Conservation (phyloP, 768 basidiomycete genomes). For the Fistulinella prunicolor region DNA sequence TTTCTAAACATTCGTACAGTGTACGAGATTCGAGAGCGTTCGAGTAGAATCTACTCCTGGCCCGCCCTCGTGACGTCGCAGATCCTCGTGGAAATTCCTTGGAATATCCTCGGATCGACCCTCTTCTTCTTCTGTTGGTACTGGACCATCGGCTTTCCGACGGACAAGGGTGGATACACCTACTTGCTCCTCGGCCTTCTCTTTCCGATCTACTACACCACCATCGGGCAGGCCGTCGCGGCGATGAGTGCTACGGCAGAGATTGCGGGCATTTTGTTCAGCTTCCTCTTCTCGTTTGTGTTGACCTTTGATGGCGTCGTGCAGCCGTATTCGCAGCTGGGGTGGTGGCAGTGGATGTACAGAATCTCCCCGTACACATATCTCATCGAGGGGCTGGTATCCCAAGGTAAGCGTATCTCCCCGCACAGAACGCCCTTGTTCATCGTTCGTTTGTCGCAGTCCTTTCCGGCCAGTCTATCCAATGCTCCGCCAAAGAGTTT, state of each 20-base stretch:
- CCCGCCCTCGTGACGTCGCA: slow-evolving; percentile 53
- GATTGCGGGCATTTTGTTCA: slow-evolving; percentile 57
- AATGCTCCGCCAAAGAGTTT: slow-evolving; percentile 62
- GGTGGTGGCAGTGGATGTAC: slow-evolving; percentile 77
- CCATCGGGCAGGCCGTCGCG: slow-evolving; percentile 58
- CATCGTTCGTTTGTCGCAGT: slow-evolving; percentile 23
- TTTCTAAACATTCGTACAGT: slow-evolving; percentile 58
- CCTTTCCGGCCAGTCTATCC: slow-evolving; percentile 46
- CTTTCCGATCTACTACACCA: slow-evolving; percentile 61
- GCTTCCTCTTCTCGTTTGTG: slow-evolving; percentile 59
- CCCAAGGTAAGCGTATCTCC: slow-evolving; percentile 39
- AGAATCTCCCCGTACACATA: slow-evolving; percentile 53
- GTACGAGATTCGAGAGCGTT: slow-evolving; percentile 65
- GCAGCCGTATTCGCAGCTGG: slow-evolving; percentile 58
- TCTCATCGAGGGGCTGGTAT: slow-evolving; percentile 47
- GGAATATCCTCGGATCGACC: slow-evolving; percentile 56
- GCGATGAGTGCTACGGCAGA: slow-evolving; percentile 59
- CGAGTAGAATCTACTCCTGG: slow-evolving; percentile 67
- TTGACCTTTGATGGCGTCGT: slow-evolving; percentile 68
- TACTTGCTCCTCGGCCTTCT: slow-evolving; percentile 52
- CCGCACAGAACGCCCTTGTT: slow-evolving; percentile 19
- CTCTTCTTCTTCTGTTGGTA: slow-evolving; percentile 68
- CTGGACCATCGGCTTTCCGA: slow-evolving; percentile 63
- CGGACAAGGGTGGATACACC: slow-evolving; percentile 54
- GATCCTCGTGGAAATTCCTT: slow-evolving; percentile 56